Evolutionary conservation across 306 rosid species (phyloP), one percentile per base, ranked within the genome.

Genomic region (Macrotyloma uniflorum): DNA sequence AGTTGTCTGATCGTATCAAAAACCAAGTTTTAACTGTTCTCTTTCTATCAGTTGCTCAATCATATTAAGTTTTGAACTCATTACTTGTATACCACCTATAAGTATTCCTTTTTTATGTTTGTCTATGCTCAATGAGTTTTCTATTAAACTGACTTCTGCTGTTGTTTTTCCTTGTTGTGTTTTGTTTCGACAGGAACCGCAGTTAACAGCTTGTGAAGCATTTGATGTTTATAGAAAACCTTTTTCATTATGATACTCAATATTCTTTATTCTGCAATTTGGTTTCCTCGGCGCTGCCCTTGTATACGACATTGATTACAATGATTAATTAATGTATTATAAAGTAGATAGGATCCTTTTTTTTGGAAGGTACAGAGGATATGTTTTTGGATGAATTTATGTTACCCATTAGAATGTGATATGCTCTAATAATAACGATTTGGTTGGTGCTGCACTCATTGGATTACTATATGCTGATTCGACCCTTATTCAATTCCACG

Each of bases 111-210:
- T 5, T 13, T 38, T 38, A 38, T 38, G 3, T 38, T 38, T 38
- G 43, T 38, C 13, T 9, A 0, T 38, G 14, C 14, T 12, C 47
- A 42, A 0, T 12, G 45, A 75, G 54, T 9, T 64, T 70, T 26
- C 26, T 63, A 43, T 36, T 79, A 35, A 55, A 40, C 82, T 65
- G 71, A 86, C 78, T 65, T 65, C 11, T 75, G 83, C 33, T 43
- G 23, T 66, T 80, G 77, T 35, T 72, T 45, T 64, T 53, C 47
- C 46, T 32, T 42, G 10, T 47, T 58, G 22, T 51, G 11, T 35
- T 82, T 82, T 84, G 67, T 77, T 85, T 78, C 64, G n/a, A 79
- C 97, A 95, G 98, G 99, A 92, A 75, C 99, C 99, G 24, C 99
- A 95, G 54, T 79, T 95, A 74, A 93, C 99, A 14, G 67, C 98